phyloP scores from a whole-genome alignment of 768 basidiomycete species.

The Multifurca ochricompacta region DNA sequence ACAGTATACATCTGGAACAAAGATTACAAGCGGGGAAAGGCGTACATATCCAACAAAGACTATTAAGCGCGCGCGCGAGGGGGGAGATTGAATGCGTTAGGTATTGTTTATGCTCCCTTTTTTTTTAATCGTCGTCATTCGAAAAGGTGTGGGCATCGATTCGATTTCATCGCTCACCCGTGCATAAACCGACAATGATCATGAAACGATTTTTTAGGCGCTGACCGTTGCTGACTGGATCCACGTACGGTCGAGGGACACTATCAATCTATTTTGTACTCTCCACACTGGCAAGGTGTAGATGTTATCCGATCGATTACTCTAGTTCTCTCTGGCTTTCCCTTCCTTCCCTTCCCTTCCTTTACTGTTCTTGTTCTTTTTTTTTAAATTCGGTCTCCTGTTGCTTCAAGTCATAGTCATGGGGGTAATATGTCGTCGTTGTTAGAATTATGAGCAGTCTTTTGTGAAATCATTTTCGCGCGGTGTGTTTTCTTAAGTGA shows the following conservation, averaged over 20 bases:
- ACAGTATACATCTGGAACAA: rapidly evolving
- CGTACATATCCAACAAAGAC: too few species aligned
- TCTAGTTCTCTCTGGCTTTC: not conserved
- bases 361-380: too few species aligned
- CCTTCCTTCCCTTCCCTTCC: too few species aligned
- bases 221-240: not conserved
- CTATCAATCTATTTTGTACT: not conserved
- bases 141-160: not conserved
- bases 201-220: not conserved
- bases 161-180: not conserved
- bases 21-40: not conserved
- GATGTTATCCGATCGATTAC: not conserved
- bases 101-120: too few species aligned
- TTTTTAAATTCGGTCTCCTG: too few species aligned
- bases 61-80: too few species aligned
- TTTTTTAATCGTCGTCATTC: too few species aligned
- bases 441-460: not conserved
- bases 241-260: not conserved
- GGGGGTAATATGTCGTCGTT: not conserved
- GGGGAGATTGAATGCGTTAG: too few species aligned
- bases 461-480: not conserved
- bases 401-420: too few species aligned
- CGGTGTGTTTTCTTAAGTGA: too few species aligned
- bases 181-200: too few species aligned
- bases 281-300: not conserved